Base-by-base conservation (phyloP, 208 protist species). In the Kentomonas sorsogonicus region DNA sequence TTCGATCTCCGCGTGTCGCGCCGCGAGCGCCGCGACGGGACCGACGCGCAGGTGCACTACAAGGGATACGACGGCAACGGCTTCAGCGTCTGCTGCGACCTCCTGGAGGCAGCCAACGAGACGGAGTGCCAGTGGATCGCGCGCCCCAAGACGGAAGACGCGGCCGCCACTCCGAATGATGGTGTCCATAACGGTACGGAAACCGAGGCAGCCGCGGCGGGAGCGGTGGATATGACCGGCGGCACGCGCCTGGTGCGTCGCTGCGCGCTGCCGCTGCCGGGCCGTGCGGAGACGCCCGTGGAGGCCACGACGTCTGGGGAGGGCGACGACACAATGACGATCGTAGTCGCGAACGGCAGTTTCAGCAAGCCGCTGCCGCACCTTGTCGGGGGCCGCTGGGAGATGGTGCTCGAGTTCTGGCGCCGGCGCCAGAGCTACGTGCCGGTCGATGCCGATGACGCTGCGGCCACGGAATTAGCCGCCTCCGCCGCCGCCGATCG, bases 31-130 rank as follows among this genome's bases (percentile, higher is more conserved):
- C 40, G 55, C 26, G 3, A 57, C 30, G n/a, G 30, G 39, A 2
- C 41, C 51, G 33, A 57, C 20, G 43, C 48, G 55, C 57, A 46
- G 6, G 66, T 86, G 18, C 61, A 88, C 43, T 91, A 94, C 72
- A 89, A 91, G 59, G 89, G 89, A 9, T 88, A 77, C 60, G 66
- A 79, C 55, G 66, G 77, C 5, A 69, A 78, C 33, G 86, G 86
- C 26, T 95, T 83, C 72, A 90, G 83, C 59, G 41, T 91, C 50
- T 95, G 89, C 69, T 92, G 89, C 41, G 73, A 76, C 43, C 30
- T 80, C 23, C 23, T 92, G 15, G 47, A 25, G 11, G 53, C 64
- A 58, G n/a, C n/a, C n/a, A n/a, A n/a, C n/a, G n/a, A n/a, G n/a
- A n/a, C n/a, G n/a, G 20, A 40, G 13, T 73, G 79, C 25, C 46